A percentile compares a stretch with the other conserved stretches of the same genome.
These are phyloP conservation scores for Fagus sylvatica DNA, from an alignment of 306 rosid species.

Conservation along the genomic window DNA sequence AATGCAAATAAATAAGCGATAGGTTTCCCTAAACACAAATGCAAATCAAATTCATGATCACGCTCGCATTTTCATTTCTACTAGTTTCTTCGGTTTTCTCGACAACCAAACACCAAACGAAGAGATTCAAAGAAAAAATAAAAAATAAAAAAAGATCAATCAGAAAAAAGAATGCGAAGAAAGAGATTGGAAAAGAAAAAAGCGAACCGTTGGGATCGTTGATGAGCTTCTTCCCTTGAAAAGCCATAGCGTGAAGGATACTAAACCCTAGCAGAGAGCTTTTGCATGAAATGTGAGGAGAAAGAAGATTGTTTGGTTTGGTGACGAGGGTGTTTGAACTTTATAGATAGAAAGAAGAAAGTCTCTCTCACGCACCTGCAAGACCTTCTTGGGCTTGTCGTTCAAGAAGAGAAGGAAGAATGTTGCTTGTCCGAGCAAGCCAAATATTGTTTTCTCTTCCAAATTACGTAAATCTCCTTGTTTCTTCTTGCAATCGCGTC, in stretches of 20 bases:
- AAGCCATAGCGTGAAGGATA: slow-evolving; percentile 56
- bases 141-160: background rate
- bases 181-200: background rate
- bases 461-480: too few species aligned
- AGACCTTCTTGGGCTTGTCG: too few species aligned
- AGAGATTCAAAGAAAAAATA: background rate
- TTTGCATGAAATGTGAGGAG: slow-evolving; percentile 42
- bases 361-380: too few species aligned
- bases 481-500: too few species aligned
- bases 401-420: too few species aligned
- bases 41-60: background rate
- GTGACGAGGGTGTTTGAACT: too few species aligned
- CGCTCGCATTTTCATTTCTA: background rate
- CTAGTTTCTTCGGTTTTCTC: background rate
- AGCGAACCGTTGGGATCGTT: slow-evolving; percentile 65
- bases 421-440: too few species aligned
- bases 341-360: too few species aligned
- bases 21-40: background rate
- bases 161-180: background rate
- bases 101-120: background rate
- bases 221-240: slow-evolving; percentile 81
- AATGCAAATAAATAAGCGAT: background rate
- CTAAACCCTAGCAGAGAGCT: slow-evolving; percentile 53
- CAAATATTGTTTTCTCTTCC: too few species aligned
- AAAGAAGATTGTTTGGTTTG: too few species aligned